These are phyloP conservation scores for Trametes sanguinea DNA, from an alignment of 768 basidiomycete species.

Conservation along the genomic window DNA sequence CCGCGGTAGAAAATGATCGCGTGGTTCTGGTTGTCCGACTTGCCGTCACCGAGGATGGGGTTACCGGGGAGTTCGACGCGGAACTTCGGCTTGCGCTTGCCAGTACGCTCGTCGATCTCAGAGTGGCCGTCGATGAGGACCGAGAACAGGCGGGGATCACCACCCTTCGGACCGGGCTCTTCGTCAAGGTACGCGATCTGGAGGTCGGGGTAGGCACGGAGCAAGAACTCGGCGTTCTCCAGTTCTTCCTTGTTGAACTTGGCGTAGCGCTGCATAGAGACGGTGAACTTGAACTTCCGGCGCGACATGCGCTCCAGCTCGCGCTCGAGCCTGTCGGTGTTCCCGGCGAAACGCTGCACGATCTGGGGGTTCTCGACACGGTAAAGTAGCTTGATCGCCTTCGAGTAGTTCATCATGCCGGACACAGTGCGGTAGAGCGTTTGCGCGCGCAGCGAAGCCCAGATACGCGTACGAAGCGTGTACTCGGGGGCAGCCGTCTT, in stretches of 20 bases:
- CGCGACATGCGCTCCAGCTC: constrained; percentile 97
- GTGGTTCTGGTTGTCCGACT: constrained; percentile 99
- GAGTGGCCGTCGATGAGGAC: constrained; percentile 97
- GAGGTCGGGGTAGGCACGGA: constrained; percentile 97
- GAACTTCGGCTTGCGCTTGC: constrained; percentile 95
- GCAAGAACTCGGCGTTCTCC: constrained; percentile 96
- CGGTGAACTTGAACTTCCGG: constrained; percentile 96
- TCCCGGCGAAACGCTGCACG: constrained; percentile 93
- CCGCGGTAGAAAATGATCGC: constrained; percentile 99
- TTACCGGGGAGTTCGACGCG: constrained; percentile 97
- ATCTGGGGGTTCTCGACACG: constrained; percentile 98
- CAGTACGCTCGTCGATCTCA: constrained; percentile 85
- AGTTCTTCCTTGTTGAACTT: constrained; percentile 99
- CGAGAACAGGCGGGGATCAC: constrained; percentile 88
- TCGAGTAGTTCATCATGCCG: constrained; percentile 99
- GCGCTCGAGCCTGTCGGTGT: constrained; percentile 93
- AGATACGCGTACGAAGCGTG: constrained; percentile 97
- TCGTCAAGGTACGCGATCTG: constrained; percentile 99
- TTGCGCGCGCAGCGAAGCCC: constrained; percentile 98
- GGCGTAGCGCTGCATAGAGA: constrained; percentile 98
- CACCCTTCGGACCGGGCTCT: constrained; percentile 85
- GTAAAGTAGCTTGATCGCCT: constrained; percentile 98
- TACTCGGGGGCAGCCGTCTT: constrained; percentile 99
- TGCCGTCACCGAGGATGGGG: constrained; percentile 98
- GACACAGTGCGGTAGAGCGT: constrained; percentile 98